Conservation (phyloP, 192 early-diverging fungal species). For the Coemansia umbellata region DNA sequence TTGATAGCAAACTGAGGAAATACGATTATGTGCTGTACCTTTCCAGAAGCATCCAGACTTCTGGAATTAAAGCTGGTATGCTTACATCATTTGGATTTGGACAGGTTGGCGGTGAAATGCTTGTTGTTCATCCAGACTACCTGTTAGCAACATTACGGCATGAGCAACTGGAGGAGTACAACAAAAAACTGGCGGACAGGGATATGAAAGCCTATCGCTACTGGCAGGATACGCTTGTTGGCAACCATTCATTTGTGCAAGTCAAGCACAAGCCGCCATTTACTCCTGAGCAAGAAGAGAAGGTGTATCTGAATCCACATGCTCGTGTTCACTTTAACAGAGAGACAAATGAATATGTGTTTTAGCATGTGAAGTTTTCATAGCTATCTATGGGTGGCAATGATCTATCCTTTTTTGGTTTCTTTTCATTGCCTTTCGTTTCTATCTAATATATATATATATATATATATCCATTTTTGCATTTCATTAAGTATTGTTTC, state of each 20-base stretch:
- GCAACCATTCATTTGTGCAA: constrained; percentile 20
- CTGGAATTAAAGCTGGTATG: constrained; percentile 60
- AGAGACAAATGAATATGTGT: background rate
- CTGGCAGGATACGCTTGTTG: constrained; percentile 20
- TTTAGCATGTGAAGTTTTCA: too few relatives aligned
- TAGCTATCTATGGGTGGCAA: too few relatives aligned
- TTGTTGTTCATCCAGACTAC: constrained; percentile 63
- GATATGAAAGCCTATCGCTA: constrained; percentile 5
- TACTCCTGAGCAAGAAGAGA: constrained; percentile 2
- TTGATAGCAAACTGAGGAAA: constrained; percentile 57
- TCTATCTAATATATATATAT: too few relatives aligned
- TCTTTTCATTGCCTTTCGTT: too few relatives aligned
- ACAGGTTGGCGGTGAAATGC: constrained; percentile 64
- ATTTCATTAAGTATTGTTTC: too few relatives aligned
- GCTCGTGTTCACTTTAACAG: constrained; percentile 6
- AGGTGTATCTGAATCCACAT: constrained; percentile 7
- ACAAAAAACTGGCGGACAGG: background rate
- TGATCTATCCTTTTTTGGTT: too few relatives aligned
- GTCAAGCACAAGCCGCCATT: constrained; percentile 14
- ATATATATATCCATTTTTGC: too few relatives aligned
- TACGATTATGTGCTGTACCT: constrained; percentile 81
- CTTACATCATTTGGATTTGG: constrained; percentile 67
- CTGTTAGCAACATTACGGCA: constrained; percentile 37
- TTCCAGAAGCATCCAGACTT: constrained; percentile 54
- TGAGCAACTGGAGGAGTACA: constrained; percentile 7